A percentile compares a stretch with the other conserved stretches of the same genome.
Evolutionary conservation across 2,329 filamentous ascomycete genomes (phyloP).

Genomic region (Coniella vitis): DNA sequence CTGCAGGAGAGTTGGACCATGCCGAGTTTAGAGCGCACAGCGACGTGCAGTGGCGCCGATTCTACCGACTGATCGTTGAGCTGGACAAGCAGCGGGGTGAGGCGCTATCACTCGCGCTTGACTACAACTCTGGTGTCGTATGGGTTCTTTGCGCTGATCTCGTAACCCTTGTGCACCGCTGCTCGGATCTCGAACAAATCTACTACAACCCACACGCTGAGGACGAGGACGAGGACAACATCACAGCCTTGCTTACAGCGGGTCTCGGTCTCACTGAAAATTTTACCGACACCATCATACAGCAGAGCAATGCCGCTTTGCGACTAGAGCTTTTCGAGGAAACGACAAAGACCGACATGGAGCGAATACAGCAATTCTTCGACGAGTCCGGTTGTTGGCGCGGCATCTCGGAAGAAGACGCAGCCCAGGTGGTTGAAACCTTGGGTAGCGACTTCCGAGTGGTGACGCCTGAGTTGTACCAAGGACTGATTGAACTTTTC

Average conservation of each 20-base stretch:
- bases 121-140: constrained; percentile 61
- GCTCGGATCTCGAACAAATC: constrained; percentile 69
- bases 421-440: constrained; percentile 58
- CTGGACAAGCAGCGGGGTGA: constrained; percentile 82
- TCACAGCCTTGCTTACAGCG: constrained; percentile 58
- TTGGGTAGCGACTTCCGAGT: constrained; percentile 60
- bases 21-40: constrained; percentile 66
- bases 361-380: constrained; percentile 72
- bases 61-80: constrained; percentile 79
- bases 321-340: constrained; percentile 70
- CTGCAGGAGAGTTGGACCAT: constrained; percentile 64
- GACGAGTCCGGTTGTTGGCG: constrained; percentile 72
- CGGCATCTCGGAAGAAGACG: constrained; percentile 77
- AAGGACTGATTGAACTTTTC: constrained; percentile 43
- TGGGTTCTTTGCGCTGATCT: constrained; percentile 84
- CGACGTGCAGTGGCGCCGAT: constrained; percentile 81
- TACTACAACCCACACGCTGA: constrained; percentile 49
- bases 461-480: constrained; percentile 50
- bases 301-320: constrained; percentile 61
- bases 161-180: constrained; percentile 71
- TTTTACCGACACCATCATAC: constrained; percentile 62
- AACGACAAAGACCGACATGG: constrained; percentile 59
- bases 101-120: constrained; percentile 69
- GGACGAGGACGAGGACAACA: constrained; percentile 2
- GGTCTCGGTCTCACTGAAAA: constrained; percentile 63